These are phyloP conservation scores for Paramecium octaurelia DNA, from an alignment of 73 alveolate species.

Conservation along the genomic window DNA sequence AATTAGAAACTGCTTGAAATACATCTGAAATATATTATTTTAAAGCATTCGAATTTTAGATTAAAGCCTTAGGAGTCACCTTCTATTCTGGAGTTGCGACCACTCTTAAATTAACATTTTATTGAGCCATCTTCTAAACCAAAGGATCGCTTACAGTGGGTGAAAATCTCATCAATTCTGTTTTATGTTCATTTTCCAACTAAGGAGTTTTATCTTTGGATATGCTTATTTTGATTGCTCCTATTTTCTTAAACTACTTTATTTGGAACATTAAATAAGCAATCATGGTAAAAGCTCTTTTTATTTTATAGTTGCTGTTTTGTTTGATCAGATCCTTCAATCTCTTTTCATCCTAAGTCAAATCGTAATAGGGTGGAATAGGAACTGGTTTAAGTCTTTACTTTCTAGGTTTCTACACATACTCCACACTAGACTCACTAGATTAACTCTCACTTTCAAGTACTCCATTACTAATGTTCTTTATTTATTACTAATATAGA, in stretches of 20 bases:
- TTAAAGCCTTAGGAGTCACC: neutral
- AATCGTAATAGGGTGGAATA: neutral
- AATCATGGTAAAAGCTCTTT: neutral
- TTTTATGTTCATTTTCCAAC: neutral
- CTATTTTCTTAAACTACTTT: neutral
- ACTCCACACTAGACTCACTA: slow-evolving; percentile 5
- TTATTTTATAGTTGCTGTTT: neutral
- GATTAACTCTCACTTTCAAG: neutral
- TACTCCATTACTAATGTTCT: neutral
- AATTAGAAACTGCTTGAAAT: neutral
- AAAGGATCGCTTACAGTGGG: neutral
- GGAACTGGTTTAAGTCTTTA: neutral
- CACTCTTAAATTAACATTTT: neutral
- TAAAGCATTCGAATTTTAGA: neutral
- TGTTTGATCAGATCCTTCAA: neutral
- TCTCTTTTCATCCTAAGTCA: neutral
- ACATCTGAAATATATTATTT: neutral
- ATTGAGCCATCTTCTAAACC: neutral
- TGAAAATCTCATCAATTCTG: neutral
- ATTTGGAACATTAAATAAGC: neutral
- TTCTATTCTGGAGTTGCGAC: neutral
- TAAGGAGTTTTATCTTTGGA: neutral
- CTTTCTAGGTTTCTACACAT: neutral
- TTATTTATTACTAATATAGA: neutral
- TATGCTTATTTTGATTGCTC: neutral